Evolutionary conservation across 768 basidiomycete species (phyloP).

Genomic region (Mrakia frigida): DNA sequence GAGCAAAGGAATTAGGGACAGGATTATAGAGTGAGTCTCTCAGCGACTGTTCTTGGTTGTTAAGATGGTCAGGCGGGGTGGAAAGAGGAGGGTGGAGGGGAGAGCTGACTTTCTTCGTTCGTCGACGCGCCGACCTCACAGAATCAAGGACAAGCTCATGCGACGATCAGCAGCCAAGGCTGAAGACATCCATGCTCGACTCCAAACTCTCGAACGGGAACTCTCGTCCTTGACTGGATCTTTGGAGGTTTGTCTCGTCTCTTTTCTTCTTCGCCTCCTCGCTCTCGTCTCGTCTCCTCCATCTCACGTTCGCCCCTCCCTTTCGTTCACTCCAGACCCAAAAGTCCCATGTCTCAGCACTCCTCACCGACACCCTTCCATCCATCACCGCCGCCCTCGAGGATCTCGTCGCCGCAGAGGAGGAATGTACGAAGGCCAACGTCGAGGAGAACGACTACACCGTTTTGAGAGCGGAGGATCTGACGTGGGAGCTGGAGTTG

Average conservation of each 20-base stretch:
- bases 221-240: slow-evolving; percentile 70
- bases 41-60: too few relatives aligned
- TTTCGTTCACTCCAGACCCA: slow-evolving; percentile 54
- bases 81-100: background rate
- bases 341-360: slow-evolving; percentile 54
- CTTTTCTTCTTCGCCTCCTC: background rate
- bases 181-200: slow-evolving; percentile 39
- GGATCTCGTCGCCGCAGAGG: slow-evolving; percentile 60
- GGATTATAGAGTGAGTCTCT: slow-evolving; percentile 71
- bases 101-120: background rate
- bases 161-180: slow-evolving; percentile 41
- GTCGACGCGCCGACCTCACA: slow-evolving; percentile 22
- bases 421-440: slow-evolving; percentile 75
- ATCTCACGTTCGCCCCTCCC: background rate
- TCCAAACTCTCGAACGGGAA: slow-evolving; percentile 48
- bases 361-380: slow-evolving; percentile 63
- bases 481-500: slow-evolving; percentile 81
- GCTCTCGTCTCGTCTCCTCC: background rate
- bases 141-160: slow-evolving; percentile 44
- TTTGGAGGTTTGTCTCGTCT: slow-evolving; percentile 55
- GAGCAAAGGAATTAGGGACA: slow-evolving; percentile 77
- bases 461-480: slow-evolving; percentile 78
- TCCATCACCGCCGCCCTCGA: slow-evolving; percentile 53
- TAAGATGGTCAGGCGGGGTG: too few relatives aligned
- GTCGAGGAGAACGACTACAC: slow-evolving; percentile 97